Evolutionary conservation across 2,329 filamentous ascomycete genomes (phyloP).

Genomic region (Xylariaceae sp.): DNA sequence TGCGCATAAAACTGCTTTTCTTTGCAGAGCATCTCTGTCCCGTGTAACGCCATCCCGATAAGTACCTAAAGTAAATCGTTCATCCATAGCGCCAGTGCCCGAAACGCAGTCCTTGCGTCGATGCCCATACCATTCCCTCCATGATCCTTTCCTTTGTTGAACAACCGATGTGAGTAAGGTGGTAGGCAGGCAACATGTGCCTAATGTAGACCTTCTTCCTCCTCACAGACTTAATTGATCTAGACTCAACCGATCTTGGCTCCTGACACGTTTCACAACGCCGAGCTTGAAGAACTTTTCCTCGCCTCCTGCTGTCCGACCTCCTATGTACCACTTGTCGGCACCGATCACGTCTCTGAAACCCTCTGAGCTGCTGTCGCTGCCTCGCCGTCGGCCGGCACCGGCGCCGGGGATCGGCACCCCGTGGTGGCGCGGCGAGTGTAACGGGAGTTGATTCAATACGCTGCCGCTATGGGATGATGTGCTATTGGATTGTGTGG

Average conservation of each 20-base stretch:
- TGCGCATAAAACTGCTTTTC: too few relatives aligned
- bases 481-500: slow-evolving; percentile 10
- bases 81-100: too few relatives aligned
- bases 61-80: too few relatives aligned
- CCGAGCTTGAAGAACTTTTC: slow-evolving; percentile 79
- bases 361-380: slow-evolving; percentile 71
- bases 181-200: not conserved
- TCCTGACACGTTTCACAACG: slow-evolving; percentile 68
- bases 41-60: too few relatives aligned
- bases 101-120: too few relatives aligned
- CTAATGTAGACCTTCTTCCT: not conserved
- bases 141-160: too few relatives aligned
- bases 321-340: slow-evolving; percentile 81
- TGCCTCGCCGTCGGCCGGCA: slow-evolving; percentile 56
- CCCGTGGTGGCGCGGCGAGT: slow-evolving; percentile 23
- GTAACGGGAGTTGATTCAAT: slow-evolving; percentile 31
- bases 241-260: slow-evolving; percentile 69
- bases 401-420: slow-evolving; percentile 24
- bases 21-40: too few relatives aligned
- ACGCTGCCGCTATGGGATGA: slow-evolving; percentile 22
- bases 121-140: too few relatives aligned
- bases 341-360: slow-evolving; percentile 68
- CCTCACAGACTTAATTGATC: slow-evolving; percentile 69
- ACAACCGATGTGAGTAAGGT: too few relatives aligned
- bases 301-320: slow-evolving; percentile 70